These are phyloP conservation scores for Tolypocladium pustulatum DNA, from an alignment of 2,329 filamentous ascomycete species.

Conservation along the genomic window DNA sequence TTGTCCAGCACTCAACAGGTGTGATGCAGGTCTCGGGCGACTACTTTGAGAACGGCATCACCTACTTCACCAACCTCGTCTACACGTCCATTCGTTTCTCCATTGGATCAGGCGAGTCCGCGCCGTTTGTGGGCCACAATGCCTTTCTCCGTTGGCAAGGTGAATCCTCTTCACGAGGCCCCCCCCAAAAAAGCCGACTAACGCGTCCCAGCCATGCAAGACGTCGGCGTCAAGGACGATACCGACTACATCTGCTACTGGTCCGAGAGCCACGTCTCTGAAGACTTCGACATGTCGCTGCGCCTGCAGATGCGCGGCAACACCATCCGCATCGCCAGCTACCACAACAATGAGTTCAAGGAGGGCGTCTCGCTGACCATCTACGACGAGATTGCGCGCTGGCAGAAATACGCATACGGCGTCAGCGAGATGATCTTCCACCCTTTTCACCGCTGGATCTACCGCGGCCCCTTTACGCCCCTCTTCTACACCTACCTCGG, in stretches of 20 bases:
- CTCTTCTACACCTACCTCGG: constrained; percentile 51
- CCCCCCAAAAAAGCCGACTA: not conserved
- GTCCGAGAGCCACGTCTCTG: constrained; percentile 67
- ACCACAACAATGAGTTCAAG: constrained; percentile 60
- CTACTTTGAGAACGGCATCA: constrained; percentile 64
- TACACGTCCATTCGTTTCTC: constrained; percentile 64
- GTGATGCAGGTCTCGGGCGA: constrained; percentile 67
- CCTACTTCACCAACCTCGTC: constrained; percentile 70
- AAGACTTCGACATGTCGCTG: constrained; percentile 68
- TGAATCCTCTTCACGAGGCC: not conserved
- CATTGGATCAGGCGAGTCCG: constrained; percentile 60
- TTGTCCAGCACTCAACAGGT: constrained; percentile 62
- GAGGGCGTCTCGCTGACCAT: constrained; percentile 65
- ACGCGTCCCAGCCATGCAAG: constrained; percentile 18
- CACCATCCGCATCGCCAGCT: constrained; percentile 57
- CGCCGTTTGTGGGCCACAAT: constrained; percentile 71
- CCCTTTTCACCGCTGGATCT: constrained; percentile 51
- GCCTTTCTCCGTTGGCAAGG: constrained; percentile 58
- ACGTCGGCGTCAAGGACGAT: constrained; percentile 13
- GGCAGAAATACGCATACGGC: constrained; percentile 66
- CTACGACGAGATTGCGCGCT: constrained; percentile 60
- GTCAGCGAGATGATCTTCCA: constrained; percentile 63
- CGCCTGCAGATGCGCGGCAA: constrained; percentile 60
- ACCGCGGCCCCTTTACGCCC: constrained; percentile 52
- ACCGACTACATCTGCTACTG: constrained; percentile 56